These are phyloP conservation scores for Mortierella hygrophila DNA, from an alignment of 192 early-diverging fungal genomes.

Conservation along the genomic window DNA sequence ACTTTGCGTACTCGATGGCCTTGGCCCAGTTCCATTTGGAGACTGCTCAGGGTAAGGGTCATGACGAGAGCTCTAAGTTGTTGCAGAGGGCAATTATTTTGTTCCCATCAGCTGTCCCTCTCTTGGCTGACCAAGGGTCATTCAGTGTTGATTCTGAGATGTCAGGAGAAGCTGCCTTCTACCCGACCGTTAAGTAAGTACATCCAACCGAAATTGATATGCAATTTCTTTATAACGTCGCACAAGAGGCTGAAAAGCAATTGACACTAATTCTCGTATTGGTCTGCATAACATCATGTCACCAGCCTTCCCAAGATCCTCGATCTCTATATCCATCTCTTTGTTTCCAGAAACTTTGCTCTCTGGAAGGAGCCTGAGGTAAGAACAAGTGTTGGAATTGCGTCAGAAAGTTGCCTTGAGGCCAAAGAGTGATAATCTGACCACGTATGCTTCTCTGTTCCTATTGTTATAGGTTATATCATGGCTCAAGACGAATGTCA, in stretches of 20 bases:
- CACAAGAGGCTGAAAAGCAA: neutral
- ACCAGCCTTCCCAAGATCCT: slow-evolving; percentile 58
- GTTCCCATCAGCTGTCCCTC: slow-evolving; percentile 77
- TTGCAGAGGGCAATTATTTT: slow-evolving; percentile 77
- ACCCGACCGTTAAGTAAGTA: slow-evolving; percentile 53
- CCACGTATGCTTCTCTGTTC: neutral
- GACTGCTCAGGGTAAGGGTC: slow-evolving; percentile 23
- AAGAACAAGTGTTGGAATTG: neutral
- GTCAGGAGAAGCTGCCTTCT: slow-evolving; percentile 66
- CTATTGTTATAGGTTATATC: slow-evolving; percentile 29
- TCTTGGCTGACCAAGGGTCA: slow-evolving; percentile 74
- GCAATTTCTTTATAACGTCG: neutral
- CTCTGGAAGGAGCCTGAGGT: slow-evolving; percentile 89
- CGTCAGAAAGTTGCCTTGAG: neutral
- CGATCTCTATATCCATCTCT: slow-evolving; percentile 77
- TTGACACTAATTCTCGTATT: slow-evolving; percentile 7
- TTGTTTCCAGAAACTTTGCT: slow-evolving; percentile 78
- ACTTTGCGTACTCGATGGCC: slow-evolving; percentile 82
- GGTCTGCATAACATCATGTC: neutral
- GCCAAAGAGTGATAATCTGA: neutral
- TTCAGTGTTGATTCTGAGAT: slow-evolving; percentile 70
- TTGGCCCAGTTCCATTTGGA: slow-evolving; percentile 85
- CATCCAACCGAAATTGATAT: neutral
- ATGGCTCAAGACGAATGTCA: slow-evolving; percentile 55
- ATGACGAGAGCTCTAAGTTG: slow-evolving; percentile 63